Conservation (phyloP, 2,329 filamentous ascomycete genomes). For the Mariannaea elegans region DNA sequence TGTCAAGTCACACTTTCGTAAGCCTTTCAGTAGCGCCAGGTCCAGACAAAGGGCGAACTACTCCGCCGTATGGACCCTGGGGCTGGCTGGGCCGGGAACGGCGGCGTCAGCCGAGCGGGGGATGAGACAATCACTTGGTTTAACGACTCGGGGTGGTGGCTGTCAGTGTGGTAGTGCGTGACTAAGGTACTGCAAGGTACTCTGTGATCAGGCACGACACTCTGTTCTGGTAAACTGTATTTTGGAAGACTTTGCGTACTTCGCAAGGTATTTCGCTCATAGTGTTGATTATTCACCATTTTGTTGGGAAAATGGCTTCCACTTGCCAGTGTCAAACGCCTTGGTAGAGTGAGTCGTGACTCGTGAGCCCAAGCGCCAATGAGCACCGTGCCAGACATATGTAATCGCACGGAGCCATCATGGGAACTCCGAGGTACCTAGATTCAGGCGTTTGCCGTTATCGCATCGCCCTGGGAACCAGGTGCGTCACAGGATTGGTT, state of each 20-base stretch:
- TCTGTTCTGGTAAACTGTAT: constrained; percentile 3
- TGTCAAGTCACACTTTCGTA: not conserved
- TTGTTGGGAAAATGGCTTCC: constrained; percentile 5
- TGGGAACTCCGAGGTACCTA: constrained; percentile 38
- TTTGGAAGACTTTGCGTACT: too few species aligned
- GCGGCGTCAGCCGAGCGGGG: constrained; percentile 22
- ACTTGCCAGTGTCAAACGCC: constrained; percentile 18
- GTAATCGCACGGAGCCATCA: constrained; percentile 34
- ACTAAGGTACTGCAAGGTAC: not conserved
- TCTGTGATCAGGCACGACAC: constrained; percentile 17
- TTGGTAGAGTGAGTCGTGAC: constrained; percentile 25
- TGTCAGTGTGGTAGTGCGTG: not conserved
- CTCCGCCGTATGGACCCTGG: not conserved
- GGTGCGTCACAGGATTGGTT: constrained; percentile 37
- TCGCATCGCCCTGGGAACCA: constrained; percentile 47
- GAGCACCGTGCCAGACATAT: constrained; percentile 17
- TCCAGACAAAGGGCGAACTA: not conserved
- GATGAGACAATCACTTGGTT: constrained; percentile 21
- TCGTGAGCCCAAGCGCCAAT: constrained; percentile 24
- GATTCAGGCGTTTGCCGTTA: constrained; percentile 37
- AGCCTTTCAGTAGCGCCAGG: not conserved
- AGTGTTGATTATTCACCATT: not conserved
- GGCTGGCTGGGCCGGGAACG: constrained; percentile 11
- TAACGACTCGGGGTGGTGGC: not conserved
- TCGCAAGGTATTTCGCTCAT: not conserved